Base-by-base conservation (phyloP, 768 basidiomycete species). In the Chalciporus chontae region DNA sequence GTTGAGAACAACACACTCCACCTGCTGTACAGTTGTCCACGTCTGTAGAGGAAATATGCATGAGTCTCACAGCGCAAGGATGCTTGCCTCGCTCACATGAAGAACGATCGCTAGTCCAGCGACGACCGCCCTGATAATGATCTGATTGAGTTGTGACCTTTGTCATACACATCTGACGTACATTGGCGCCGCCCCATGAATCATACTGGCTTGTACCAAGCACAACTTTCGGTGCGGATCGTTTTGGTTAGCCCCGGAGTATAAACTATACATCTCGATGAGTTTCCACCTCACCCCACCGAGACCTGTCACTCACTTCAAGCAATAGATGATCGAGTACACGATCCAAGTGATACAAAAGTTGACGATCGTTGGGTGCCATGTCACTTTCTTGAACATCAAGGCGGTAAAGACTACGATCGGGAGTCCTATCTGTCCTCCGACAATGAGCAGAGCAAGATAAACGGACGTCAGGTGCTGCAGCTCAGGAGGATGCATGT, bases 331-430 rank as follows among this genome's bases (percentile, higher is more conserved):
- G 49, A 82, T 59, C 5, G 81, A 82, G 56, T 75, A 81, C 37
- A 83, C 55, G 9, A 77, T 71, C 79, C 79, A 79, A 40, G 76
- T 71, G n/a, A 77, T 45, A 49, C 79, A 82, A 52, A 83, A 77
- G 52, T 84, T 83, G 51, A 82, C 63, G 55, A 83, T 70, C 1
- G 75, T 75, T 1, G 79, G 77, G 46, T 76, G 78, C 47, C 77
- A 74, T 32, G 67, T 63, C 23, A 74, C 61, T 38, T 68, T 71
- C 55, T 69, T 75, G 44, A 71, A 73, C 19, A 73, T 50, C 15
- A 76, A 56, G 43, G 74, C 74, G 10, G 76, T 79, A 11, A 71
- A 51, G 27, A 83, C 62, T 34, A 82, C 66, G 9, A 77, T 52
- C 13, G 78, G 79, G 11, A 82, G 63, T 40, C 77, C 73, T 37